phyloP scores from a whole-genome alignment of 1,139 yeast species.

The Pneumocystis carinii region DNA sequence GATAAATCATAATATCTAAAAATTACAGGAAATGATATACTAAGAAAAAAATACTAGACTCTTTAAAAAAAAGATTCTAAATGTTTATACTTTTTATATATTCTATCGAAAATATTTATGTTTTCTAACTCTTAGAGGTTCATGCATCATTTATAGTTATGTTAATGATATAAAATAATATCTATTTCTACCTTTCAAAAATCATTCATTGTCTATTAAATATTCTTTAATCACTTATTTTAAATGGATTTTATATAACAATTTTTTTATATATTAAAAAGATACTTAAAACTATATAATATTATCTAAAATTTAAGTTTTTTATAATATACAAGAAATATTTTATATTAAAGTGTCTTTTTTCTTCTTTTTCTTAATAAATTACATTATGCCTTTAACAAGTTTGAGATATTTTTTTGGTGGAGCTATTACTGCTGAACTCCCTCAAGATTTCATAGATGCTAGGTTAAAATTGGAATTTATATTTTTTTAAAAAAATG shows the following conservation, averaged over 20 bases:
- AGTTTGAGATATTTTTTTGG: not conserved
- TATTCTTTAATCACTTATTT: not conserved
- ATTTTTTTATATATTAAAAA: not conserved
- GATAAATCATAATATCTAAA: conserved; percentile 18
- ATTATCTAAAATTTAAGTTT: not conserved
- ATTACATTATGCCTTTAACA: not conserved
- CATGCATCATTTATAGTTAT: not conserved
- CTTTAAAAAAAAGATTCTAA: conserved; percentile 15
- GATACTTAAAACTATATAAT: not conserved
- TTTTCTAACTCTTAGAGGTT: not conserved
- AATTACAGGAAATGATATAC: conserved; percentile 11
- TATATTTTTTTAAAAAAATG: not conserved
- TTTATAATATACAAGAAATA: not conserved
- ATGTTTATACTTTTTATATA: not conserved
- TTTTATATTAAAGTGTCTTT: not conserved
- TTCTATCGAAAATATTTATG: not conserved
- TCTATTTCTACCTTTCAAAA: not conserved
- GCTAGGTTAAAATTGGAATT: not conserved
- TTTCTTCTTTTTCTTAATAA: not conserved
- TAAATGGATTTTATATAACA: not conserved
- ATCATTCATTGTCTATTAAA: not conserved
- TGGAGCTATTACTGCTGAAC: not conserved
- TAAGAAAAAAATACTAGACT: conserved; percentile 10
- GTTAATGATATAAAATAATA: not conserved
- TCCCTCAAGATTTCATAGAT: not conserved